These are phyloP conservation scores for Saccharomycopsis oosterbeekiorum DNA, from an alignment of 805 yeast species.

Conservation along the genomic window DNA sequence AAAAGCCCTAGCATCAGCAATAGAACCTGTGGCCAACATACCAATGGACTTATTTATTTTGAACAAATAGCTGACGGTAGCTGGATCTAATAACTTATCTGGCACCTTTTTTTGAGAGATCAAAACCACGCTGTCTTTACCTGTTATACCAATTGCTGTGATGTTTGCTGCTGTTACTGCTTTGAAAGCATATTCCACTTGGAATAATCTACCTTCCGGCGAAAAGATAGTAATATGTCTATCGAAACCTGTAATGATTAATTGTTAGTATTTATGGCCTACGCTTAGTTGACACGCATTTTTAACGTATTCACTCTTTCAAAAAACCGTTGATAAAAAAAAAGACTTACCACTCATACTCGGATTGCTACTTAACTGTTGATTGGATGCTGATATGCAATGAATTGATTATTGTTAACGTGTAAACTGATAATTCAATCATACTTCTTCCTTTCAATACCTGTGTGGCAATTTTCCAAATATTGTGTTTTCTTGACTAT, in stretches of 20 bases:
- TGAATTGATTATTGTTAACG: too few species aligned
- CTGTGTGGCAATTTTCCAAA: not conserved
- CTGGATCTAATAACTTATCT: conserved; percentile 83
- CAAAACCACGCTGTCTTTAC: conserved; percentile 77
- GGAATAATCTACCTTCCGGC: conserved; percentile 95
- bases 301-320: too few species aligned
- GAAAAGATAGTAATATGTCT: conserved; percentile 98
- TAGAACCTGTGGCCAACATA: conserved; percentile 87
- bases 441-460: too few species aligned
- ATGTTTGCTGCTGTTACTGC: conserved; percentile 90
- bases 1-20: conserved; percentile 89
- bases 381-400: not conserved
- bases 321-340: not conserved
- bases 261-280: not conserved
- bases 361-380: too few species aligned
- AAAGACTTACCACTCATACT: not conserved
- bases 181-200: conserved; percentile 96
- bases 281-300: too few species aligned
- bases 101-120: conserved; percentile 95
- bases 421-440: too few species aligned
- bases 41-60: conserved; percentile 75
- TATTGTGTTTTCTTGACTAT: not conserved
- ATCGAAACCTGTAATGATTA: conserved; percentile 77
- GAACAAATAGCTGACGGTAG: conserved; percentile 80
- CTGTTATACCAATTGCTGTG: conserved; percentile 80